Base-by-base conservation (phyloP, 352 stramenopile genomes). In the Globisporangium nagaii region DNA sequence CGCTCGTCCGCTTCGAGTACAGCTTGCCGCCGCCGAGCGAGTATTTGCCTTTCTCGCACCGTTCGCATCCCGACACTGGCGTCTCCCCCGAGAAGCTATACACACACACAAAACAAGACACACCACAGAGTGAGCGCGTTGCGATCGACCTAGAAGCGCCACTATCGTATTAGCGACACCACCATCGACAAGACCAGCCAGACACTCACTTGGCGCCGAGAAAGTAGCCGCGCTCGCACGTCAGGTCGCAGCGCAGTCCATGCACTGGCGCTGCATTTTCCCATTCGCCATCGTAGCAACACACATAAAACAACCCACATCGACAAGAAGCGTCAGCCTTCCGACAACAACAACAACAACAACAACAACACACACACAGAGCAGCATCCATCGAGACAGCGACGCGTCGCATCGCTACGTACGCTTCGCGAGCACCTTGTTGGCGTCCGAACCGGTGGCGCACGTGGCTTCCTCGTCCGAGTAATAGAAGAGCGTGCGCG, bases 401-500 rank as follows among this genome's bases (percentile, higher is more conserved):
- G n/a, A n/a, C n/a, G n/a, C n/a, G n/a, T 19, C 52, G 24, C 48
- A 36, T 28, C 27, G 20, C 11, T 17, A 65, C 62, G 51, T 75
- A 88, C 73, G 73, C 56, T 83, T 82, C 28, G 69, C 62, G 60
- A 84, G 48, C 39, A 75, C 56, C 58, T 70, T 17, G 49, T 44
- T 52, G n/a, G 59, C 9, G 22, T 53, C 62, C 28, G 69, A 68
- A 11, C 46, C 40, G 43, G 73, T 70, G 17, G 68, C 58, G 42
- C 83, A 93, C 36, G 71, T 89, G 20, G 53, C 63, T 22, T 61
- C 56, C 20, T 65, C 62, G 30, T 88, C 70, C 10, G 78, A 68
- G 65, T 81, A 91, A 69, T 81, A 93, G 53, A 70, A 93, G 34
- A 93, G 70, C 57, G 79, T 73, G 40, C 79, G 83, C 63, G 74